Conservation (phyloP, 106 monocot genomes). For the Dendrobium catenatum region DNA sequence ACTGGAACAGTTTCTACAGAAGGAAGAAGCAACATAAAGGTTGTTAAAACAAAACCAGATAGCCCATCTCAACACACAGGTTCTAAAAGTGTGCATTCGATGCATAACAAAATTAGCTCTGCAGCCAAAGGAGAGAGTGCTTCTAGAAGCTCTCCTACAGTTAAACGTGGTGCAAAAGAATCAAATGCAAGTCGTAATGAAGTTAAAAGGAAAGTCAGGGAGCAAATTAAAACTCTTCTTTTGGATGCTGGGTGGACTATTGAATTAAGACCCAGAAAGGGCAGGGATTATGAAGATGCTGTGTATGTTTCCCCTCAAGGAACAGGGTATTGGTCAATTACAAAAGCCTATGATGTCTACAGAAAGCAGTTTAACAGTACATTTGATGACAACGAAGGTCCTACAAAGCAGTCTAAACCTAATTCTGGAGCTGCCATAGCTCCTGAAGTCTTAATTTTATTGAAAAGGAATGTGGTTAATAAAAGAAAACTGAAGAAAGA, state of each 20-base stretch:
- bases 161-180: not conserved
- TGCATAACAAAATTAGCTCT: not conserved
- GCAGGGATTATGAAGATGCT: slow-evolving; percentile 28
- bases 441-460: slow-evolving; percentile 10
- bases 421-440: not conserved
- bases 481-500: slow-evolving; percentile 14
- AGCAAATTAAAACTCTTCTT: slow-evolving; percentile 19
- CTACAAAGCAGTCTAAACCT: not conserved
- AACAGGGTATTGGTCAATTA: slow-evolving; percentile 23
- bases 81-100: not conserved
- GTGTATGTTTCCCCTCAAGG: slow-evolving; percentile 24
- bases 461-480: slow-evolving; percentile 35
- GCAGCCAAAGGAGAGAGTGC: not conserved
- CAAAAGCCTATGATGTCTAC: slow-evolving; percentile 24
- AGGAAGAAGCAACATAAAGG: not conserved
- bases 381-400: not conserved
- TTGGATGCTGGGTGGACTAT: slow-evolving; percentile 24
- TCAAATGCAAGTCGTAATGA: slow-evolving; percentile 8
- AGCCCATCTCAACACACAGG: not conserved
- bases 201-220: slow-evolving; percentile 10
- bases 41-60: not conserved
- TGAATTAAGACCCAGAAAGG: slow-evolving; percentile 24
- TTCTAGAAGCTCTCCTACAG: not conserved
- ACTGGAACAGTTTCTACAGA: not conserved
- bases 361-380: not conserved